Conservation (phyloP, 768 basidiomycete species). For the Termitomyces sp. region DNA sequence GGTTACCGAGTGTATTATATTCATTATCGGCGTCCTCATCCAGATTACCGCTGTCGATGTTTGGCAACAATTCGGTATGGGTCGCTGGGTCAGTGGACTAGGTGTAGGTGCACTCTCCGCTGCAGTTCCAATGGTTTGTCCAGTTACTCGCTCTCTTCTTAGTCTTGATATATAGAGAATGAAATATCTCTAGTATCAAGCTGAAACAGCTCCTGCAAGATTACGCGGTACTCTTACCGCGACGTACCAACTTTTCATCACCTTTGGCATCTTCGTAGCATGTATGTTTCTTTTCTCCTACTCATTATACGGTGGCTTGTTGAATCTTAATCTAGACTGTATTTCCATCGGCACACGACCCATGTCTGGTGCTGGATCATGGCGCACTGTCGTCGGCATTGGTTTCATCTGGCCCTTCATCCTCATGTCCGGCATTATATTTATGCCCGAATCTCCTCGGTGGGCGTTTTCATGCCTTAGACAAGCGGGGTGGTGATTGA, state of each 20-base stretch:
- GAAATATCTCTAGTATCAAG: constrained; percentile 47
- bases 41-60: constrained; percentile 45
- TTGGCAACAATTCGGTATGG: constrained; percentile 69
- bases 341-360: constrained; percentile 66
- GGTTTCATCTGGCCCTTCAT: constrained; percentile 61
- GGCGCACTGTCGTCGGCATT: constrained; percentile 61
- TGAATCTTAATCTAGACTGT: constrained; percentile 36
- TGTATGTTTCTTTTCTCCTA: constrained; percentile 32
- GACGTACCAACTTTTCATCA: constrained; percentile 63
- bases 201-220: constrained; percentile 68
- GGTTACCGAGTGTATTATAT: constrained; percentile 52
- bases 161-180: not conserved
- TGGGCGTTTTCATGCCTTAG: constrained; percentile 13
- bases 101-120: constrained; percentile 68
- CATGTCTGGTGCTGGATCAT: constrained; percentile 43
- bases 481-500: not conserved
- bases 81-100: constrained; percentile 61
- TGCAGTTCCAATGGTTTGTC: constrained; percentile 56
- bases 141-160: not conserved
- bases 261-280: constrained; percentile 65
- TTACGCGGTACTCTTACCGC: constrained; percentile 68
- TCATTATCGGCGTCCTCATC: constrained; percentile 58
- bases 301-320: not conserved
- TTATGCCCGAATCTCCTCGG: constrained; percentile 68
- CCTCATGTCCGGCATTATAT: constrained; percentile 59